Evolutionary conservation across 225 moss, liverwort and hornwort species (phyloP), one percentile per base, ranked within the genome.

Genomic region (Bryum argenteum): DNA sequence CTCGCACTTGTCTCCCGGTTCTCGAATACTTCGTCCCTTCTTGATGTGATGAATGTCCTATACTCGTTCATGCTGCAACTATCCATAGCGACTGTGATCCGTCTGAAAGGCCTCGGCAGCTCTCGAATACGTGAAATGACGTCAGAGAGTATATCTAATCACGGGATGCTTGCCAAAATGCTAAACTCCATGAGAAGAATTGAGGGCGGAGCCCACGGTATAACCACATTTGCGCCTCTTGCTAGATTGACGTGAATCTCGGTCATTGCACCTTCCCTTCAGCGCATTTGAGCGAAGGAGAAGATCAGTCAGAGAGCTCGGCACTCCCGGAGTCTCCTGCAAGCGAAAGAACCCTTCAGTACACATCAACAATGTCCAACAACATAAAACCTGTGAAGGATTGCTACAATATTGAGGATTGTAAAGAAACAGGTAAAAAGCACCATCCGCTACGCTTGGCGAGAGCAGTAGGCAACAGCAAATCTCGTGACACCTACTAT

Each of bases 61-160:
- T 87, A 87, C 52, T 87, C 87, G 55, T 84, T 87, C 60, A 71
- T 66, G 69, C 84, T 79, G 84, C 87, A 84, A 71, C 74, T 81
- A 23, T 77, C 81, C 81, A 77, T 79, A 12, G 78, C 65, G 63
- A 84, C 81, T 6, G 54, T 11, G 16, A 19, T 59, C 13, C 28
- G 28, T 40, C 51, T 20, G 42, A 19, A 61, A 54, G 39, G 61
- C 28, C 56, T 66, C 19, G 9, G 44, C 39, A 61, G 59, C 20
- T 73, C 65, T 52, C 41, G 61, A 33, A 12, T 21, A 26, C 39
- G 65, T 12, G 17, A 58, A 54, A 58, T 60, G 65, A 74, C 47
- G 59, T 69, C 39, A 44, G 59, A 45, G 9, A 16, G 48, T 22
- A 58, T 51, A 44, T 65, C 39, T 64, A 73, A 52, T 63, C 44